These are phyloP conservation scores for Erythrophleum ivorense DNA, from an alignment of 331 rosid genomes.

Conservation along the genomic window DNA sequence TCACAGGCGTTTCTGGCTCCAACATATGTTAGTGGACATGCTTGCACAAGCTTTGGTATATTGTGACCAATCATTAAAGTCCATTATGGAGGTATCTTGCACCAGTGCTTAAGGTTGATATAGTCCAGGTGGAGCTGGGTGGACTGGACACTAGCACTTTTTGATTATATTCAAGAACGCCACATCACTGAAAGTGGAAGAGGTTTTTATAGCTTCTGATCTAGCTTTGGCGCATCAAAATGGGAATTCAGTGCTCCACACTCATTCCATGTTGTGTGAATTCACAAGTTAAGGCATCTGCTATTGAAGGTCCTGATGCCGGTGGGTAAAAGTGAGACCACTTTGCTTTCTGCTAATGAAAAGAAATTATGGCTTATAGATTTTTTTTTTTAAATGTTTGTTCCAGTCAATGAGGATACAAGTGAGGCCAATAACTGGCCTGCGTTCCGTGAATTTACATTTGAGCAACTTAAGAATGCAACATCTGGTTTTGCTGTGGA, in stretches of 20 bases:
- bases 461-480: conserved; percentile 78
- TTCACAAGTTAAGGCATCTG: conserved; percentile 78
- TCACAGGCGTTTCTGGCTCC: conserved; percentile 36
- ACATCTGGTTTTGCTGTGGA: conserved; percentile 89
- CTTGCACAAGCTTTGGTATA: conserved; percentile 30
- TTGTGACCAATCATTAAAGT: conserved; percentile 27
- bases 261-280: conserved; percentile 69
- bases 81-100: conserved; percentile 20
- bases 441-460: conserved; percentile 66
- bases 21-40: conserved; percentile 9
- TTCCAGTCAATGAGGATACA: conserved; percentile 69
- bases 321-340: conserved; percentile 52
- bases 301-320: conserved; percentile 66
- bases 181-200: conserved; percentile 44
- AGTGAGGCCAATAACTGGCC: conserved; percentile 59
- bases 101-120: conserved; percentile 32
- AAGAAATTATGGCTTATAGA: conserved; percentile 25
- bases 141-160: conserved; percentile 28
- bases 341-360: conserved; percentile 27
- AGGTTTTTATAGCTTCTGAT: conserved; percentile 33
- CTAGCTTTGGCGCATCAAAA: conserved; percentile 45
- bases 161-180: conserved; percentile 37
- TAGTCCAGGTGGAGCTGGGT: conserved; percentile 38
- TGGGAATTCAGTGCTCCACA: conserved; percentile 78
- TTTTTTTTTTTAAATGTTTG: conserved; percentile 34